Percentiles rank a stretch among this genome's conserved stretches.
These are phyloP conservation scores for Salix brachista DNA, from an alignment of 345 rosid genomes.

Conservation along the genomic window DNA sequence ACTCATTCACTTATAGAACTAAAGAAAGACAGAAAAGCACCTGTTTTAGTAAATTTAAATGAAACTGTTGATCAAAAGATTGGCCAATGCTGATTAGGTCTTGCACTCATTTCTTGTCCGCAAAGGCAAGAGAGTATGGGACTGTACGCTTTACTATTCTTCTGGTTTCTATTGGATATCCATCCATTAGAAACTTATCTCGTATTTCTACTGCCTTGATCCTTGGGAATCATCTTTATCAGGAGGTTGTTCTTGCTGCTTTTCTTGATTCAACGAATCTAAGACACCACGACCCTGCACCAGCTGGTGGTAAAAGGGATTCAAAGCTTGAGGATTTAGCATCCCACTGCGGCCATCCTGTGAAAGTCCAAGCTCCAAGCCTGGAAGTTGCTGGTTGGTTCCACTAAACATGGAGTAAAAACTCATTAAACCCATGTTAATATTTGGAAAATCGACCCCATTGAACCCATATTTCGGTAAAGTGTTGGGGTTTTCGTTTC, in stretches of 20 bases:
- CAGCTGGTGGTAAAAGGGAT: conserved; percentile 29
- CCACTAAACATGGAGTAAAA: conserved; percentile 31
- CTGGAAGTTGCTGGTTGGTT: conserved; percentile 18
- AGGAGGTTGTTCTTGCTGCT: conserved; percentile 8
- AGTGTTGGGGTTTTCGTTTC: conserved; percentile 6
- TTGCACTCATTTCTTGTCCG: conserved; percentile 17
- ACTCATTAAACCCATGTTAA: conserved; percentile 30
- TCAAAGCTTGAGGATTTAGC: conserved; percentile 36
- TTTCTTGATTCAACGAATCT: conserved; percentile 15
- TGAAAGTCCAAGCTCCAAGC: conserved; percentile 33
- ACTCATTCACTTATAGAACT: neutral
- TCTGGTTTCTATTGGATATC: neutral
- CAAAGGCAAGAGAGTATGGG: neutral
- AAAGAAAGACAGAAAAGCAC: neutral
- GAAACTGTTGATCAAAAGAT: conserved; percentile 3
- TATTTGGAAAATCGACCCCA: conserved; percentile 27
- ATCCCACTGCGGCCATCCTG: conserved; percentile 14
- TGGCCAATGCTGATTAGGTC: neutral
- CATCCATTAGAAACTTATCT: neutral
- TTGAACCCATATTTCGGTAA: conserved; percentile 18
- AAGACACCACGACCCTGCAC: conserved; percentile 18
- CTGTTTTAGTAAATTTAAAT: conserved; percentile 10
- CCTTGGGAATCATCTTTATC: conserved; percentile 24
- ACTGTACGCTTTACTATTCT: neutral
- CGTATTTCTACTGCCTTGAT: conserved; percentile 28